These are phyloP conservation scores for Alectoria sarmentosa DNA, from an alignment of 495 filamentous ascomycete species.

Conservation along the genomic window DNA sequence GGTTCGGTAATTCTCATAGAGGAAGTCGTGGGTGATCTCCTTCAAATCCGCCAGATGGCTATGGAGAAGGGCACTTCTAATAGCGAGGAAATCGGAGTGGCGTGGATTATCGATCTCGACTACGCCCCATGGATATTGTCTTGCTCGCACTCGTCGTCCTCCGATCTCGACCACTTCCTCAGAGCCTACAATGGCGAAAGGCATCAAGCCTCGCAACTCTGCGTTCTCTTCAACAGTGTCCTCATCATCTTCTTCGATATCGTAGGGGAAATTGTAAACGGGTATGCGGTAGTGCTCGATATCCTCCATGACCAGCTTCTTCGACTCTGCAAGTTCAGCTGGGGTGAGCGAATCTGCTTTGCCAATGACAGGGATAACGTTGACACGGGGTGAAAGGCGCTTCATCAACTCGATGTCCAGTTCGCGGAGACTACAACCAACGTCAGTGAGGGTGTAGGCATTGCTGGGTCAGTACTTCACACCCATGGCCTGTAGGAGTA, in stretches of 20 bases:
- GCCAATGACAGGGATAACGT: conserved; percentile 97
- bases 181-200: conserved; percentile 95
- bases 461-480: conserved; percentile 28
- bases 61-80: conserved; percentile 92
- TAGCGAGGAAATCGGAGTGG: conserved; percentile 96
- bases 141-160: conserved; percentile 81
- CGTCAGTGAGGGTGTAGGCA: conserved; percentile 22
- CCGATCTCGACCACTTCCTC: conserved; percentile 93
- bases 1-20: conserved; percentile 99
- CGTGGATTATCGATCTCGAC: conserved; percentile 99
- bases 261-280: conserved; percentile 99
- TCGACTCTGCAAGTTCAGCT: conserved; percentile 93
- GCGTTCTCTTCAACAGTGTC: conserved; percentile 99
- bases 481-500: conserved; percentile 95
- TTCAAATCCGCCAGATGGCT: conserved; percentile 96
- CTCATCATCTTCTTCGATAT: conserved; percentile 98
- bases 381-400: conserved; percentile 94
- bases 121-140: conserved; percentile 98
- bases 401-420: conserved; percentile 99
- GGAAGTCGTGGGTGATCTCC: conserved; percentile 99
- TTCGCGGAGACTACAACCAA: conserved; percentile 70
- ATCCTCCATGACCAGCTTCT: conserved; percentile 99
- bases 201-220: conserved; percentile 93
- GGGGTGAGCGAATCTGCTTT: conserved; percentile 97
- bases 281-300: conserved; percentile 99